A percentile compares a stretch with the other conserved stretches of the same genome.
phyloP scores from a whole-genome alignment of 2,329 filamentous ascomycete genomes.

The Cercospora zeae-maydis region DNA sequence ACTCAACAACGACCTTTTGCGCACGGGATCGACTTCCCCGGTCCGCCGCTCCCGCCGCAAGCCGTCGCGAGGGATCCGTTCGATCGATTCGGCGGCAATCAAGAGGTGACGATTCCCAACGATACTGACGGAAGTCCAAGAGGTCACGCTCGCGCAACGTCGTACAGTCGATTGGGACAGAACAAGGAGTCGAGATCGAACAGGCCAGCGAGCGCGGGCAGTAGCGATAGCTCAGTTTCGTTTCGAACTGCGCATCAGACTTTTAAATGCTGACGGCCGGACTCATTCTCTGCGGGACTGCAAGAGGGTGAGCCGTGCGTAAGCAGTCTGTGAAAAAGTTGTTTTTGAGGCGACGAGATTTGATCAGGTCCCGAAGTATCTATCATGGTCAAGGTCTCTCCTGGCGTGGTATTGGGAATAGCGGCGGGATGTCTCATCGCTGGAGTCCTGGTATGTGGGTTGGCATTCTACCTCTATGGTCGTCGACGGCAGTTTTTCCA shows the following conservation, averaged over 20 bases:
- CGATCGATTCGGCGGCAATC: background rate
- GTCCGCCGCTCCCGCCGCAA: background rate
- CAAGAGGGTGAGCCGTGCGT: slow-evolving; percentile 11
- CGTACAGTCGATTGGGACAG: slow-evolving; percentile 5
- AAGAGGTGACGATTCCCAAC: background rate
- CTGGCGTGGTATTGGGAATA: slow-evolving; percentile 11
- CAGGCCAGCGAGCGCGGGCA: background rate
- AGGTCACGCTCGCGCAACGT: background rate
- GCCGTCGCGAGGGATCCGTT: slow-evolving; percentile 8
- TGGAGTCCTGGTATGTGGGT: slow-evolving; percentile 2
- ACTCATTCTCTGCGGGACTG: slow-evolving; percentile 10
- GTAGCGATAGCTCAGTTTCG: slow-evolving; percentile 8
- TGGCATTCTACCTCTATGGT: slow-evolving; percentile 8
- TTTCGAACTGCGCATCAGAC: slow-evolving; percentile 13
- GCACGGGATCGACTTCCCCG: background rate
- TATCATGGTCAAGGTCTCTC: slow-evolving; percentile 4
- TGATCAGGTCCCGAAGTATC: background rate
- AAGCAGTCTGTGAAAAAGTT: slow-evolving; percentile 1
- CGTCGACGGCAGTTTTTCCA: background rate
- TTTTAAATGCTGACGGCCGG: slow-evolving; percentile 11
- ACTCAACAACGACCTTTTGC: slow-evolving; percentile 3
- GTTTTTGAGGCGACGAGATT: background rate
- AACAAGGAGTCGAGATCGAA: background rate
- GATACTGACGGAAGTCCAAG: background rate
- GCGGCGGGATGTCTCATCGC: slow-evolving; percentile 12